Evolutionary conservation across 2,329 filamentous ascomycete species (phyloP).

Genomic region (Pseudocercospora pini-densiflorae): DNA sequence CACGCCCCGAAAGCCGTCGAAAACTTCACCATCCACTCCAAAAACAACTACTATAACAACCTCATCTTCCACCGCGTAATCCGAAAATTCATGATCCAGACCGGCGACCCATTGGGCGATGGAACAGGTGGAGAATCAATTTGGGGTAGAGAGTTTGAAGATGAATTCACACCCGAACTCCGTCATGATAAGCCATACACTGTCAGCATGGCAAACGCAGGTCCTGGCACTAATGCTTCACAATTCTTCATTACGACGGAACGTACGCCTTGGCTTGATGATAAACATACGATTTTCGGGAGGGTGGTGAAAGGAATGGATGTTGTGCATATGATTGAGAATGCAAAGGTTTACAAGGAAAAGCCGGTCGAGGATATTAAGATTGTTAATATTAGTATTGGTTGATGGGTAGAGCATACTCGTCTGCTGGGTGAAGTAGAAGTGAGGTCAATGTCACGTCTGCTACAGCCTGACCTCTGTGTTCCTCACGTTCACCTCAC

Average conservation of each 20-base stretch:
- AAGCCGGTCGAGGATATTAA: constrained; percentile 98
- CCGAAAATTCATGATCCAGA: constrained; percentile 97
- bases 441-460: too few relatives aligned
- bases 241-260: constrained; percentile 99
- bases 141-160: constrained; percentile 89
- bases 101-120: constrained; percentile 83
- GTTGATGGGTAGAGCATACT: too few relatives aligned
- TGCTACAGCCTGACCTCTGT: too few relatives aligned
- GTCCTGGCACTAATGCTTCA: constrained; percentile 90
- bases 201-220: constrained; percentile 96
- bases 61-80: constrained; percentile 98
- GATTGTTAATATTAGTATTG: constrained; percentile 76
- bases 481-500: too few relatives aligned
- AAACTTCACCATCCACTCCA: constrained; percentile 93
- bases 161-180: constrained; percentile 82
- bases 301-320: constrained; percentile 88
- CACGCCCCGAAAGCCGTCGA: constrained; percentile 94
- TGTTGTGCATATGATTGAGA: constrained; percentile 95
- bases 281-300: constrained; percentile 96
- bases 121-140: constrained; percentile 90
- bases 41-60: constrained; percentile 93
- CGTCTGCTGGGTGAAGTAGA: not conserved
- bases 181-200: constrained; percentile 97
- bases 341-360: constrained; percentile 82
- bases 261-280: constrained; percentile 94